phyloP scores from a whole-genome alignment of 345 rosid genomes.

The Euphorbia peplus region DNA sequence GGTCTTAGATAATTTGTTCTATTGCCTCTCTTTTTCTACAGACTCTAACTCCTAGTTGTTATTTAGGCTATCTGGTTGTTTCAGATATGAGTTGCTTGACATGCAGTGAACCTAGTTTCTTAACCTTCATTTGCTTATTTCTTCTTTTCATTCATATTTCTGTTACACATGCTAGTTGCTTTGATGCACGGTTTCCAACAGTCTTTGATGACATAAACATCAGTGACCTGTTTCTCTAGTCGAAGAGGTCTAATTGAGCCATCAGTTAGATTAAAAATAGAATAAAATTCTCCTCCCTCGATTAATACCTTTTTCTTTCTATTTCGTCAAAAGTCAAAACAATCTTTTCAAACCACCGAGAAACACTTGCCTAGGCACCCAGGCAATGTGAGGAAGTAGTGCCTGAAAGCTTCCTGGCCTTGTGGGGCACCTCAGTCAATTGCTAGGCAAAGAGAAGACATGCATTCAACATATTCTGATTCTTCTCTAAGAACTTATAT shows the following conservation, averaged over 20 bases:
- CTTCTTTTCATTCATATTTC: background rate
- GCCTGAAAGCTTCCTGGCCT: too few relatives aligned
- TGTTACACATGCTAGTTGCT: background rate
- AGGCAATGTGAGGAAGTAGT: too few relatives aligned
- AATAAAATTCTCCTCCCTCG: background rate
- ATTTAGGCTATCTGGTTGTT: background rate
- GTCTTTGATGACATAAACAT: background rate
- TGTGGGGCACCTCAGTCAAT: too few relatives aligned
- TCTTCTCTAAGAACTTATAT: too few relatives aligned
- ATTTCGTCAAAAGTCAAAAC: background rate
- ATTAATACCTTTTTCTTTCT: background rate
- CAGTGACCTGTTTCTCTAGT: background rate
- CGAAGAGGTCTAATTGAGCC: background rate
- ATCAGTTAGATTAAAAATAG: background rate
- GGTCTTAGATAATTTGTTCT: background rate
- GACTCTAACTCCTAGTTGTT: background rate
- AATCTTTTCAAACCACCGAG: too few relatives aligned
- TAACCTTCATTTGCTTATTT: slow-evolving; percentile 2
- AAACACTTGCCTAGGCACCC: too few relatives aligned
- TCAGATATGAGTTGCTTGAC: background rate
- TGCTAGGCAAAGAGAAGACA: too few relatives aligned
- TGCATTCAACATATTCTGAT: too few relatives aligned
- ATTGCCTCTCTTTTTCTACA: background rate
- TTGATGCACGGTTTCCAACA: too few relatives aligned
- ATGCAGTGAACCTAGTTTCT: background rate